Evolutionary conservation across 1,139 yeast genomes (phyloP).

Genomic region (Candida sojae): DNA sequence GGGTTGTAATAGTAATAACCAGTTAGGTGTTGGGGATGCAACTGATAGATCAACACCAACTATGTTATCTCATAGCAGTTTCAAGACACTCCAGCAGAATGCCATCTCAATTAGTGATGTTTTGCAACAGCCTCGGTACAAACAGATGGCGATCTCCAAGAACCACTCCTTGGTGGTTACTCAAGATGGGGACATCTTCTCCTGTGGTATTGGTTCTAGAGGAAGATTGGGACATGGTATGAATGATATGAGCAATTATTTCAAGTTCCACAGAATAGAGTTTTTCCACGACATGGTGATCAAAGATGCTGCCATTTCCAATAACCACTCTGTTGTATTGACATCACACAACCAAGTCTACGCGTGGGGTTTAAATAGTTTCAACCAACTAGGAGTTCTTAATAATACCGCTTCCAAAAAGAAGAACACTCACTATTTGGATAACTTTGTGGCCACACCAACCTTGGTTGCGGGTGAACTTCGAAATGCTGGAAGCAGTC

Average conservation of each 20-base stretch:
- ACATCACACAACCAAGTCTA: constrained; percentile 55
- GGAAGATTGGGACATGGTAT: constrained; percentile 71
- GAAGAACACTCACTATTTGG: constrained; percentile 25
- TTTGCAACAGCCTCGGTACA: constrained; percentile 42
- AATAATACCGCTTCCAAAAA: constrained; percentile 25
- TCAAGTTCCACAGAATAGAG: constrained; percentile 37
- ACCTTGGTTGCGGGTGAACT: constrained; percentile 52
- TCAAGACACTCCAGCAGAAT: constrained; percentile 13
- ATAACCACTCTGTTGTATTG: constrained; percentile 64
- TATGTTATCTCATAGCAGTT: constrained; percentile 25
- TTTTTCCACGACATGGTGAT: constrained; percentile 27
- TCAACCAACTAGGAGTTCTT: constrained; percentile 64
- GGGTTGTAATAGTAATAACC: constrained; percentile 68
- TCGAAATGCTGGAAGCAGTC: constrained; percentile 21
- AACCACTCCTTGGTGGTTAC: constrained; percentile 67
- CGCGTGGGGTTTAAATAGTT: constrained; percentile 78
- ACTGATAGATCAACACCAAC: constrained; percentile 52
- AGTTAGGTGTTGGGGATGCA: constrained; percentile 69
- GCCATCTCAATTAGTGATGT: constrained; percentile 13
- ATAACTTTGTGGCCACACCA: constrained; percentile 49
- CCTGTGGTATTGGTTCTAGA: constrained; percentile 69
- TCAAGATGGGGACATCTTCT: constrained; percentile 51
- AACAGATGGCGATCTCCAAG: constrained; percentile 55
- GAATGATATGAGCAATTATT: constrained; percentile 33
- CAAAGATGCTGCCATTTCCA: constrained; percentile 51